Conservation (phyloP, 2,329 filamentous ascomycete species). For the Monilinia fructigena region DNA sequence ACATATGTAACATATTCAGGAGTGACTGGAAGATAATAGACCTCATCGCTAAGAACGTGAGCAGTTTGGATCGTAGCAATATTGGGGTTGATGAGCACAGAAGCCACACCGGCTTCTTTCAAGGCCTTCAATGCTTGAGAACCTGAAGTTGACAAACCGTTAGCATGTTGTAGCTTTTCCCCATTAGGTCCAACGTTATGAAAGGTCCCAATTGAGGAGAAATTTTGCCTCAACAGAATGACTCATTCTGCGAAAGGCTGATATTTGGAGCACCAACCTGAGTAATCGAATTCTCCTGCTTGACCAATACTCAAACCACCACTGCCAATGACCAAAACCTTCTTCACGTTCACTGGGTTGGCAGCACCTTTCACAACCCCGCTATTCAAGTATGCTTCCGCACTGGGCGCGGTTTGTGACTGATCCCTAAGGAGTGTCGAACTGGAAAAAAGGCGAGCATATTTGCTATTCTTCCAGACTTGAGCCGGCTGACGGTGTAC, state of each 20-base stretch:
- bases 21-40: slow-evolving; percentile 97
- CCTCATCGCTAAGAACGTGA: slow-evolving; percentile 91
- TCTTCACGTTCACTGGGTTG: slow-evolving; percentile 86
- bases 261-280: slow-evolving; percentile 57
- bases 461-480: slow-evolving; percentile 33
- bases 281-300: slow-evolving; percentile 98
- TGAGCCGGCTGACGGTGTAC: slow-evolving; percentile 31
- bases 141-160: slow-evolving; percentile 52
- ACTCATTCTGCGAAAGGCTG: slow-evolving; percentile 31
- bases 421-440: slow-evolving; percentile 33
- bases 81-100: slow-evolving; percentile 95
- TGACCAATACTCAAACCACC: slow-evolving; percentile 96
- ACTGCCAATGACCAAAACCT: slow-evolving; percentile 93
- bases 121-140: slow-evolving; percentile 95
- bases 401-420: slow-evolving; percentile 70
- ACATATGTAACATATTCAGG: slow-evolving; percentile 97
- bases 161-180: slow-evolving; percentile 25
- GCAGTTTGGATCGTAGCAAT: slow-evolving; percentile 98
- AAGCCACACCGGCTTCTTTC: slow-evolving; percentile 89
- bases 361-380: slow-evolving; percentile 76
- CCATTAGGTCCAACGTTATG: too few species aligned
- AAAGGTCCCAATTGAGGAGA: neutral
- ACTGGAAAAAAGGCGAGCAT: slow-evolving; percentile 38
- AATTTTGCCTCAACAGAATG: slow-evolving; percentile 20
- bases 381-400: slow-evolving; percentile 85